Percentiles rank a stretch among this genome's conserved stretches.
Evolutionary conservation across 2,329 filamentous ascomycete species (phyloP).

Genomic region (Escovopsis sp.): DNA sequence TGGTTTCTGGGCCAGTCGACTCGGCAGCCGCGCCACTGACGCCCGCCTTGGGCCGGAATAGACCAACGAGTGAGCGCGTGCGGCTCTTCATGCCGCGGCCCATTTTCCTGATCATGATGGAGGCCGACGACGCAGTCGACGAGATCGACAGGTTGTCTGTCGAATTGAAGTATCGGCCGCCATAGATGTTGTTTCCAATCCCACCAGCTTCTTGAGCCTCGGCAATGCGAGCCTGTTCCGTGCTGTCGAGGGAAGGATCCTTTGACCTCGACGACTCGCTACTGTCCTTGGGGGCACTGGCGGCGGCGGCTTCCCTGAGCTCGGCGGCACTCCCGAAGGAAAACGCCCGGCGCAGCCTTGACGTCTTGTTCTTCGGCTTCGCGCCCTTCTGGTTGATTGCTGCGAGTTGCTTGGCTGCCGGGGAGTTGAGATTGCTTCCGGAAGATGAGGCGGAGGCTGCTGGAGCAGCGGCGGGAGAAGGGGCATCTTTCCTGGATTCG

Average conservation of each 20-base stretch:
- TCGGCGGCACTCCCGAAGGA: constrained; percentile 95
- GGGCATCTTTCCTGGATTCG: constrained; percentile 31
- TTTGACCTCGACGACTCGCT: constrained; percentile 40
- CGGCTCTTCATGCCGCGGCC: constrained; percentile 96
- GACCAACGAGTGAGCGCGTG: constrained; percentile 73
- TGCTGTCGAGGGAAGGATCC: constrained; percentile 49
- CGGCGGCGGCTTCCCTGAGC: constrained; percentile 57
- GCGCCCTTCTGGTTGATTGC: constrained; percentile 73
- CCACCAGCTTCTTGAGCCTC: constrained; percentile 84
- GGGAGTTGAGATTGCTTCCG: constrained; percentile 34
- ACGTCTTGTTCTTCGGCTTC: constrained; percentile 71
- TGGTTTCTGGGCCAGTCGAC: constrained; percentile 46
- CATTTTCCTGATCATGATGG: constrained; percentile 96
- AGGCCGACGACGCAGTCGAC: constrained; percentile 77
- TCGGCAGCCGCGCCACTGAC: constrained; percentile 64
- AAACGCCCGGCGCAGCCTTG: constrained; percentile 74
- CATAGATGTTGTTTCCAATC: constrained; percentile 87
- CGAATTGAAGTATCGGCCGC: constrained; percentile 74
- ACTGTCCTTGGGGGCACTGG: constrained; percentile 32
- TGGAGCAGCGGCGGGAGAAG: constrained; percentile 19
- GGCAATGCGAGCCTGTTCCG: constrained; percentile 82
- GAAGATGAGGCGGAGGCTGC: constrained; percentile 16
- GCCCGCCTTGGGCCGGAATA: constrained; percentile 89
- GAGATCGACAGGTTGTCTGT: constrained; percentile 91
- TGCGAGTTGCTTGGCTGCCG: constrained; percentile 69